Base-by-base conservation (phyloP, 371 early-diverging fungal species). In the Basidiobolus meristosporus region DNA sequence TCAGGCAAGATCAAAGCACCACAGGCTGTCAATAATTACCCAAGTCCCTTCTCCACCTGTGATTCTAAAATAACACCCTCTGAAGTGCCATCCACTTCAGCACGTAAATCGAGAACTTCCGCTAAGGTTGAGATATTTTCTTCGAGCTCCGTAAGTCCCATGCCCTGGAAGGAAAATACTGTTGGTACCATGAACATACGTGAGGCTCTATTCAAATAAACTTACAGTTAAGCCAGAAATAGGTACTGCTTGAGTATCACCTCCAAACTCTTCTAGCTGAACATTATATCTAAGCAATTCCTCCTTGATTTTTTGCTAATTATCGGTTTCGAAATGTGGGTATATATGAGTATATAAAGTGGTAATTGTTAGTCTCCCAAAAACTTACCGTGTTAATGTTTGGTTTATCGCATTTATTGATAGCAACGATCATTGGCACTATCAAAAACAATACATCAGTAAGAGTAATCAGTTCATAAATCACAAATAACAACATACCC, bases 321-420 rank as follows among this genome's bases (percentile, higher is more conserved):
- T 21, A 6, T 41, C 33, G 14, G 31, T 41, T 12, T n/a, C n/a
- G n/a, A n/a, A n/a, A n/a, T n/a, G n/a, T n/a, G n/a, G n/a, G n/a
- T n/a, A n/a, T n/a, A 31, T 31, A 10, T 9, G 31, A 31, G n/a
- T 31, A 31, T n/a, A 31, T n/a, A n/a, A 31, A 31, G n/a, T 31
- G 9, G n/a, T 9, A 31, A 9, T 31, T 31, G 31, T 10, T 31
- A 31, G 9, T n/a, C 19, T 10, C 19, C 5, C 15, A 45, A 12
- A 7, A 39, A 26, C 39, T 42, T 46, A 51, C 61, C 1, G 77
- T 53, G 32, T 90, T 72, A 1, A 73, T 77, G 2, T 76, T 82
- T 7, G 76, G 83, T 47, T 88, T 90, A 56, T 96, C 97, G 49
- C 90, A 90, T 53, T 96, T 95, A 70, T 87, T 96, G 46, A 95